These are phyloP conservation scores for Rasamsonia emersonii DNA, from an alignment of 2,329 filamentous ascomycete genomes.

Conservation along the genomic window DNA sequence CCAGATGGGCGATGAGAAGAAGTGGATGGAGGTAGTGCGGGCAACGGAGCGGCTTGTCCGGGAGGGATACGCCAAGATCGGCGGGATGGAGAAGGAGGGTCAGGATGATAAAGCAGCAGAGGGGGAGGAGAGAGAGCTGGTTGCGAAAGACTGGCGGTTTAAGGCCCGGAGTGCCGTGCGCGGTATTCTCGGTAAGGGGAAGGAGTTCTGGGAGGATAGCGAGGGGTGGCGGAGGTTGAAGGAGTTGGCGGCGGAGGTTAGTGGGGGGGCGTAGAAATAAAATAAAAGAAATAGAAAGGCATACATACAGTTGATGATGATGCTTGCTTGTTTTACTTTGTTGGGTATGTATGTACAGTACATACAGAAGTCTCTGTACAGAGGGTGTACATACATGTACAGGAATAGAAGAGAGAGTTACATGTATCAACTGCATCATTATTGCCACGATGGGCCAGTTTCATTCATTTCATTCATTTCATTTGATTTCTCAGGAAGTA, in stretches of 20 bases:
- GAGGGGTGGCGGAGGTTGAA: conserved; percentile 32
- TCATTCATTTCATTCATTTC: too few relatives aligned
- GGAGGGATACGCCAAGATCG: conserved; percentile 73
- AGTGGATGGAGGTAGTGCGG: conserved; percentile 65
- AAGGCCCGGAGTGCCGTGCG: conserved; percentile 80
- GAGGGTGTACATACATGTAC: too few relatives aligned
- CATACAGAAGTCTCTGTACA: too few relatives aligned
- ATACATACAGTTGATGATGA: background rate
- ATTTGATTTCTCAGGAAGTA: too few relatives aligned
- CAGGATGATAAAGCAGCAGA: conserved; percentile 32
- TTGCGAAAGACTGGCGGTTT: conserved; percentile 76
- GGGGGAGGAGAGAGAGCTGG: conserved; percentile 36
- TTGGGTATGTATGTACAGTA: background rate
- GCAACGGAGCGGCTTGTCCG: conserved; percentile 70
- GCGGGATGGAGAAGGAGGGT: conserved; percentile 50
- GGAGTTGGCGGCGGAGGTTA: conserved; percentile 29
- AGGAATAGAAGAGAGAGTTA: too few relatives aligned
- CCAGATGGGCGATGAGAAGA: conserved; percentile 49
- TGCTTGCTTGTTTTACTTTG: background rate
- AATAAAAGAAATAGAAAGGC: too few relatives aligned
- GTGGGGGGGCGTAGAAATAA: too few relatives aligned
- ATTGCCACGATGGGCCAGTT: too few relatives aligned
- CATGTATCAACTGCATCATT: too few relatives aligned
- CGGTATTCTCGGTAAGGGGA: conserved; percentile 73
- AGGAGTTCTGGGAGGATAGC: conserved; percentile 71